Conservation (phyloP, 2,329 filamentous ascomycete species). For the Cytospora chrysosperma region DNA sequence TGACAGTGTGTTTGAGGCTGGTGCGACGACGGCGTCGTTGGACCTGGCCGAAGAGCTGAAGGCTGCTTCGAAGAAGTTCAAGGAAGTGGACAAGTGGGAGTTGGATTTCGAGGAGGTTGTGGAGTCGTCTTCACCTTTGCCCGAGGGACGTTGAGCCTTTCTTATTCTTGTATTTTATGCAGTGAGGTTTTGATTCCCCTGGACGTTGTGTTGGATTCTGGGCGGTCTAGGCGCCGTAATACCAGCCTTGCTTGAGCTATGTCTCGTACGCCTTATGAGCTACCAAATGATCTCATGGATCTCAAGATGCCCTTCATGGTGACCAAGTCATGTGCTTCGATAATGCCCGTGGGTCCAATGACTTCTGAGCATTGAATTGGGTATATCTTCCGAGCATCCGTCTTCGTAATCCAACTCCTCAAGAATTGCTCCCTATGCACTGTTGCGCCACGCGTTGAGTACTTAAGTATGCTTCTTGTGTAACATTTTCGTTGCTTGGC, state of each 20-base stretch:
- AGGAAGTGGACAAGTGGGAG: conserved; percentile 68
- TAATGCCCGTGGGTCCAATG: neutral
- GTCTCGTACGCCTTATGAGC: conserved; percentile 5
- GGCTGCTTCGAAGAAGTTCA: conserved; percentile 60
- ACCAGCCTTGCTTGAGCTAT: conserved; percentile 11
- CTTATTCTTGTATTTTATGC: conserved; percentile 8
- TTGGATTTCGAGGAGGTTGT: conserved; percentile 65
- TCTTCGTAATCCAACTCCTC: neutral
- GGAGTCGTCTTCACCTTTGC: conserved; percentile 53
- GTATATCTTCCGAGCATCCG: neutral
- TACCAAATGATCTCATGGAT: neutral
- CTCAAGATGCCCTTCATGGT: neutral
- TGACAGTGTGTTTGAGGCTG: conserved; percentile 40
- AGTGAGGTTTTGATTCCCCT: conserved; percentile 19
- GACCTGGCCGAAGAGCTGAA: conserved; percentile 55
- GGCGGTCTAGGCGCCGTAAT: conserved; percentile 4
- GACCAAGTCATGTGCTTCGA: conserved; percentile 10
- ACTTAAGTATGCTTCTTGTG: neutral
- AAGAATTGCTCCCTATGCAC: neutral
- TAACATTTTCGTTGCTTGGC: neutral
- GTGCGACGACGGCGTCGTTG: conserved; percentile 35
- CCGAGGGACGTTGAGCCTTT: conserved; percentile 27
- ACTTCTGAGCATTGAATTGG: neutral
- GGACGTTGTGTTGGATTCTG: conserved; percentile 7
- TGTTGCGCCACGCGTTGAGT: neutral